These are phyloP conservation scores for Solanum pinnatisectum DNA, from an alignment of 257 asterid species.

Conservation along the genomic window DNA sequence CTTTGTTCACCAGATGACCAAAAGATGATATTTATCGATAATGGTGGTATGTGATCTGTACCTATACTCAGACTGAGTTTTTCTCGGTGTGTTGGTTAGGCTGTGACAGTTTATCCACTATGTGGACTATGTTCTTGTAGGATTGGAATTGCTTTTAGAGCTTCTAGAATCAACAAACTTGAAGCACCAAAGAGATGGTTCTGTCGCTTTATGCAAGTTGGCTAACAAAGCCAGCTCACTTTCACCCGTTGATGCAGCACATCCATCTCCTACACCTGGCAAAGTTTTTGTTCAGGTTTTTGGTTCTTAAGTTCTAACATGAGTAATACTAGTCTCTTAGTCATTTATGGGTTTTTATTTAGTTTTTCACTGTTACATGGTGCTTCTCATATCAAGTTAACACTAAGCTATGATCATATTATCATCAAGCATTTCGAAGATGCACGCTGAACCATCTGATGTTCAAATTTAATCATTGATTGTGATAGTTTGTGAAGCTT, in stretches of 20 bases:
- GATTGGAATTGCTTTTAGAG: slow-evolving; percentile 75
- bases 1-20: slow-evolving; percentile 89
- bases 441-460: neutral
- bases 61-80: neutral
- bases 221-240: slow-evolving; percentile 72
- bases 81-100: neutral
- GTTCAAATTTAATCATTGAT: neutral
- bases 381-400: neutral
- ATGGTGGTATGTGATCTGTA: slow-evolving; percentile 40
- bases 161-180: slow-evolving; percentile 59
- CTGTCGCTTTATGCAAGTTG: slow-evolving; percentile 74
- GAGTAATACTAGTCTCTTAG: neutral
- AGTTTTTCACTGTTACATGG: neutral
- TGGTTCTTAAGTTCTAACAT: neutral
- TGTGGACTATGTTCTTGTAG: slow-evolving; percentile 21
- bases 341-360: neutral
- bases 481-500: neutral
- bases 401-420: neutral
- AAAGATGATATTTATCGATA: slow-evolving; percentile 66
- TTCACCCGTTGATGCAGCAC: slow-evolving; percentile 91
- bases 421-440: neutral
- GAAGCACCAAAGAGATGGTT: slow-evolving; percentile 70
- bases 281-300: neutral
- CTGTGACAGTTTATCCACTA: neutral
- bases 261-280: slow-evolving; percentile 75